phyloP scores from a whole-genome alignment of 2,329 filamentous ascomycete species.

The Scedosporium minutisporum region DNA sequence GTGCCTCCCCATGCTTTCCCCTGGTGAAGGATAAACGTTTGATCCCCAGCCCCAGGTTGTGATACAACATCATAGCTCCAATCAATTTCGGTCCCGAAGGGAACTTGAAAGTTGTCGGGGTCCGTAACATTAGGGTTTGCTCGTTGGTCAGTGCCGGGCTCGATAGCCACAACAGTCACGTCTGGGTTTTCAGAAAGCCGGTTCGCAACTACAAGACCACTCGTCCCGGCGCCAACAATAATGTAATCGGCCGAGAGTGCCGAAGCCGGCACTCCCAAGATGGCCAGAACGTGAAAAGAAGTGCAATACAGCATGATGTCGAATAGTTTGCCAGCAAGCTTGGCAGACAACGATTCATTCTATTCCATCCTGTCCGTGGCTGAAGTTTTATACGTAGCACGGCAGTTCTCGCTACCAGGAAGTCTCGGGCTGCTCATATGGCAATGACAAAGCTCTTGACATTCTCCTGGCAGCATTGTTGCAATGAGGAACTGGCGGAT shows the following conservation, averaged over 20 bases:
- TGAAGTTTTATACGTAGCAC: too few relatives aligned
- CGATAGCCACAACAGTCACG: constrained; percentile 25
- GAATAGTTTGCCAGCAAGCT: too few relatives aligned
- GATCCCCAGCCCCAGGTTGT: constrained; percentile 21
- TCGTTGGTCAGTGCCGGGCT: constrained; percentile 24
- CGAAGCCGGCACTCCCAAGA: too few relatives aligned
- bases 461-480: too few relatives aligned
- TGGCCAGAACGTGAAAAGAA: too few relatives aligned
- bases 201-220: constrained; percentile 26
- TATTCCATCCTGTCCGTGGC: too few relatives aligned
- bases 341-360: too few relatives aligned
- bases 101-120: constrained; percentile 15
- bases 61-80: constrained; percentile 24
- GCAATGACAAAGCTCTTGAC: too few relatives aligned
- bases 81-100: constrained; percentile 20
- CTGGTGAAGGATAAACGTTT: constrained; percentile 20
- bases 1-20: constrained; percentile 30
- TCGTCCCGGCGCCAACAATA: constrained; percentile 27
- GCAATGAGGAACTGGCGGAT: too few relatives aligned
- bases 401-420: too few relatives aligned
- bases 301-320: too few relatives aligned
- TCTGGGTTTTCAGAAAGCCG: constrained; percentile 23
- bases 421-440: too few relatives aligned
- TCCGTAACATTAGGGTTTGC: constrained; percentile 22
- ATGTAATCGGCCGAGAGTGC: constrained; percentile 17